phyloP scores from a whole-genome alignment of 768 basidiomycete genomes.

The Lactarius sanguifluus region DNA sequence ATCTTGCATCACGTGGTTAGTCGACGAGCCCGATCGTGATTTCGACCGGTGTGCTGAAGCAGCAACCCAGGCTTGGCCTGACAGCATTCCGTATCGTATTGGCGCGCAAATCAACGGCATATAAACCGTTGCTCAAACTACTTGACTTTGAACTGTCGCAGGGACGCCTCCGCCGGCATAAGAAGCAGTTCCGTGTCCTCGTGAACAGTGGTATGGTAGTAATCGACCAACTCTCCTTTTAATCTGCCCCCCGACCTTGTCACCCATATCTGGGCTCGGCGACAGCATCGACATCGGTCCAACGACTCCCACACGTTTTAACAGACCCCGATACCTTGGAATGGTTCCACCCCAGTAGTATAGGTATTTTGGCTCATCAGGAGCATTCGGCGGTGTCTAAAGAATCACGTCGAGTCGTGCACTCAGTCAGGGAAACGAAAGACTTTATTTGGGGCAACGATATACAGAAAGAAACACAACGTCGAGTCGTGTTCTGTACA shows the following conservation, averaged over 20 bases:
- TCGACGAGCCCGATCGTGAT: conserved; percentile 12
- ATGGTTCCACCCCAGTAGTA: not conserved
- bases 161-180: conserved; percentile 44
- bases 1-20: conserved; percentile 61
- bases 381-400: no score
- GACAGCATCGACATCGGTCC: no score
- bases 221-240: conserved; percentile 33
- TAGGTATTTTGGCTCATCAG: not conserved
- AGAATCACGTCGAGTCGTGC: no score
- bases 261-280: not conserved
- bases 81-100: conserved; percentile 76
- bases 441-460: no score
- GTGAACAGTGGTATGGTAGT: conserved; percentile 46
- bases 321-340: not conserved
- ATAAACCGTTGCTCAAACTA: conserved; percentile 46
- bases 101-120: conserved; percentile 50
- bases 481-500: no score
- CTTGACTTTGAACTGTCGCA: conserved; percentile 53
- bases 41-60: conserved; percentile 3
- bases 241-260: not conserved
- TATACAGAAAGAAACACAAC: no score
- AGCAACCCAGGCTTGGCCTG: conserved; percentile 63
- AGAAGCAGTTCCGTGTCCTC: conserved; percentile 47
- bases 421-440: no score
- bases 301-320: not conserved